phyloP scores from a whole-genome alignment of 495 filamentous ascomycete genomes.

The Penicillium waksmanii region DNA sequence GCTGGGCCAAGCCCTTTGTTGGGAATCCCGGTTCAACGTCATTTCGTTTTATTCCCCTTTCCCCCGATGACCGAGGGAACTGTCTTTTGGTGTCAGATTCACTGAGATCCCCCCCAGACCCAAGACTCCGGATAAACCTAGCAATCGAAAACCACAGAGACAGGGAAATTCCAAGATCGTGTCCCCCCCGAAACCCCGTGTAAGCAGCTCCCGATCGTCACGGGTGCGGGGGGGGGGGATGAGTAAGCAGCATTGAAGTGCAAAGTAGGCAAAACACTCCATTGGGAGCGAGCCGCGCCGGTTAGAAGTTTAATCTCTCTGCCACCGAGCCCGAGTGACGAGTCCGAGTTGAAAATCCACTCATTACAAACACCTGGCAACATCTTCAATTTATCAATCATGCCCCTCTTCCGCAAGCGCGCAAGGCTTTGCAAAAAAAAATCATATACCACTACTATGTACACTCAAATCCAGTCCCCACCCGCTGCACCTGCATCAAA shows the following conservation, averaged over 20 bases:
- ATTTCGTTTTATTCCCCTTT: slow-evolving; percentile 3
- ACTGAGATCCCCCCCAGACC: background rate
- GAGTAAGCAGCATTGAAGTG: background rate
- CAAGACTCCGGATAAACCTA: background rate
- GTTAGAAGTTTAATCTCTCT: slow-evolving; percentile 1
- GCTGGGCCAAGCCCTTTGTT: background rate
- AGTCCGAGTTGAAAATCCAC: too few species aligned
- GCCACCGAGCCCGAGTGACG: too few species aligned
- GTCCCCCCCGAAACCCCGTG: background rate
- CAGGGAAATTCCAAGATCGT: background rate
- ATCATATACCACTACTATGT: too few species aligned
- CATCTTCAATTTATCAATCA: too few species aligned
- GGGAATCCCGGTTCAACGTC: background rate
- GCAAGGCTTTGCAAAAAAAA: too few species aligned
- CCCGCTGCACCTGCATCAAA: background rate
- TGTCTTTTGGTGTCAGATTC: too few species aligned
- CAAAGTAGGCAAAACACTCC: background rate
- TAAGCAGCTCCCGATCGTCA: slow-evolving; percentile 5
- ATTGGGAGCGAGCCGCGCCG: background rate
- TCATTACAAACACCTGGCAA: too few species aligned
- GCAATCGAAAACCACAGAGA: background rate
- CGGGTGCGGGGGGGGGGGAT: slow-evolving; percentile 6
- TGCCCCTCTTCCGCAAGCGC: too few species aligned
- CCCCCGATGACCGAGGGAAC: slow-evolving; percentile 1
- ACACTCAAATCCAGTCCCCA: background rate